These are phyloP conservation scores for Aspergillus sp. DNA, from an alignment of 2,329 filamentous ascomycete genomes.

Conservation along the genomic window DNA sequence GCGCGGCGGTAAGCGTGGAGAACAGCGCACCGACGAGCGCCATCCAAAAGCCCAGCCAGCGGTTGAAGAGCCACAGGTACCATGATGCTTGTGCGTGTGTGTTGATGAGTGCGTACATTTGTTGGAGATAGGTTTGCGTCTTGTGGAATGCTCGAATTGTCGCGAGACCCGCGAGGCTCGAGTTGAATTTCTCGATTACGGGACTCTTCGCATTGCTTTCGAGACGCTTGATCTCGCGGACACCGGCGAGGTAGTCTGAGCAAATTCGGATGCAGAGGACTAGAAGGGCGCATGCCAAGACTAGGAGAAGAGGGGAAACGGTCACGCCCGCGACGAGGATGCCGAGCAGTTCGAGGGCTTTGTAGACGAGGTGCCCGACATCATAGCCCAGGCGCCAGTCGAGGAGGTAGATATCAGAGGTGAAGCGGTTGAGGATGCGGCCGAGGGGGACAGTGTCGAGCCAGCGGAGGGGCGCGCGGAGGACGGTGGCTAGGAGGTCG, in stretches of 20 bases:
- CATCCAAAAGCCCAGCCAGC: constrained; percentile 78
- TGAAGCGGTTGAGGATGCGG: constrained; percentile 76
- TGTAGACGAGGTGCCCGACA: constrained; percentile 63
- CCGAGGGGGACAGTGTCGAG: constrained; percentile 78
- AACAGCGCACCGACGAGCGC: constrained; percentile 73
- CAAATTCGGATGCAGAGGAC: constrained; percentile 63
- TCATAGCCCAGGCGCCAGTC: constrained; percentile 69
- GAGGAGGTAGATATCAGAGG: constrained; percentile 73
- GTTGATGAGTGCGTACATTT: constrained; percentile 72
- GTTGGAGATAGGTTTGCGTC: constrained; percentile 65
- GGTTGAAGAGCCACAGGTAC: constrained; percentile 73
- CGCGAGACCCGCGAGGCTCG: constrained; percentile 70
- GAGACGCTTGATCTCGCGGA: constrained; percentile 64
- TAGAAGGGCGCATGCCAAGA: constrained; percentile 64
- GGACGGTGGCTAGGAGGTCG: constrained; percentile 67
- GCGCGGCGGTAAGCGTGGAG: constrained; percentile 65
- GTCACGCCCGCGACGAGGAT: constrained; percentile 69
- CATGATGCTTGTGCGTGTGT: constrained; percentile 67
- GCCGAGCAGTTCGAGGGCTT: constrained; percentile 65
- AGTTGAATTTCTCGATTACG: constrained; percentile 77
- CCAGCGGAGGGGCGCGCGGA: constrained; percentile 76
- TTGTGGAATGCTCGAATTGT: constrained; percentile 80
- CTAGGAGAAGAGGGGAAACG: constrained; percentile 68
- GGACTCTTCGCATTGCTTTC: constrained; percentile 77
- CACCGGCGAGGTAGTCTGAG: constrained; percentile 66